Evolutionary conservation across 805 yeast genomes (phyloP).

Genomic region (Candida tallmaniae): DNA sequence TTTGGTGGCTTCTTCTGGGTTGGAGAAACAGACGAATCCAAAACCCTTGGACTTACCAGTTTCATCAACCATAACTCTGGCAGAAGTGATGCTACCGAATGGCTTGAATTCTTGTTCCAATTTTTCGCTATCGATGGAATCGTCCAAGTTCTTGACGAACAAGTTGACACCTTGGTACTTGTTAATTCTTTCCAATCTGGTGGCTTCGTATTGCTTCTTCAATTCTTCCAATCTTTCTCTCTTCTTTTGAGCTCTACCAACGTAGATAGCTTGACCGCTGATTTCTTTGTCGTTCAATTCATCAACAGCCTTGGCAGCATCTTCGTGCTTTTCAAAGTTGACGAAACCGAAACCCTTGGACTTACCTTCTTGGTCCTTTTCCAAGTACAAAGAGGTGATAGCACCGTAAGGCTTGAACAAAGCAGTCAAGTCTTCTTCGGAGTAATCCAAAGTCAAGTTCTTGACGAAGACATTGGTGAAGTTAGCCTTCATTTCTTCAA

Average conservation of each 20-base stretch:
- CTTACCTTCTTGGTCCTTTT: constrained; percentile 80
- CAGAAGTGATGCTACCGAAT: constrained; percentile 92
- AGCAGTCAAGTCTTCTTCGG: constrained; percentile 66
- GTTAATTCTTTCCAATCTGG: constrained; percentile 83
- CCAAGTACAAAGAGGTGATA: constrained; percentile 78
- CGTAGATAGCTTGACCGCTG: constrained; percentile 82
- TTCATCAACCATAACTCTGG: constrained; percentile 94
- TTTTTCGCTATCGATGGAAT: constrained; percentile 84
- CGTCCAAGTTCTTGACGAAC: constrained; percentile 95
- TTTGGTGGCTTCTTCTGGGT: constrained; percentile 98
- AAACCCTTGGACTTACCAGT: constrained; percentile 95
- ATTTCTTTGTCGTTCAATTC: constrained; percentile 83
- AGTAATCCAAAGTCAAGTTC: constrained; percentile 71
- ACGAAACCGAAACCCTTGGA: constrained; percentile 95
- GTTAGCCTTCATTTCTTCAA: constrained; percentile 84
- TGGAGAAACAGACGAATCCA: constrained; percentile 96
- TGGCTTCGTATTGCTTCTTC: constrained; percentile 89
- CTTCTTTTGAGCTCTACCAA: constrained; percentile 99
- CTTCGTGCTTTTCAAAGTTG: constrained; percentile 82
- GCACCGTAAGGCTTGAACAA: constrained; percentile 71
- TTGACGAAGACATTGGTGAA: constrained; percentile 95
- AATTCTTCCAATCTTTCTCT: constrained; percentile 95
- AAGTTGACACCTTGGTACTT: constrained; percentile 98
- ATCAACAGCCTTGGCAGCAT: constrained; percentile 88
- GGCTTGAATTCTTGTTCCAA: constrained; percentile 89